Evolutionary conservation across 2,329 filamentous ascomycete species (phyloP).

Genomic region (Elsinoe arachidis): DNA sequence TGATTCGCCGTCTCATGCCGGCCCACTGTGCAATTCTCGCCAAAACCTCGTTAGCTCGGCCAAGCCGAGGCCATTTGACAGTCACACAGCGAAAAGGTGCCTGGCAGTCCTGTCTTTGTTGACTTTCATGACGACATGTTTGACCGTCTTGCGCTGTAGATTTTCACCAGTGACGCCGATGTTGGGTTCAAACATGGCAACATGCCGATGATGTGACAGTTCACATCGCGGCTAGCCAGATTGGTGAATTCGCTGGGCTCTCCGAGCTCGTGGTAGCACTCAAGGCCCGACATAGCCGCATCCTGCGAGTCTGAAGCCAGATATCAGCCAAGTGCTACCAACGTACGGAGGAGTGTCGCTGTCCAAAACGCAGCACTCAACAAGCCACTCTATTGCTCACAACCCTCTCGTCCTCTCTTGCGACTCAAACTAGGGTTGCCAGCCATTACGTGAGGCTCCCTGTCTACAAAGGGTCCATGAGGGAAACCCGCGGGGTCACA

Average conservation of each 20-base stretch:
- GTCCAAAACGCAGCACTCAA: neutral
- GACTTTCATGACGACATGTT: slow-evolving; percentile 7
- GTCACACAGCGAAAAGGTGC: too few relatives aligned
- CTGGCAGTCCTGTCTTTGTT: neutral
- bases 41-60: neutral
- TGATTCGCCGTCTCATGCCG: slow-evolving; percentile 9
- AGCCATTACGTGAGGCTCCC: too few relatives aligned
- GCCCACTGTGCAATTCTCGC: slow-evolving; percentile 1
- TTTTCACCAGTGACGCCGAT: slow-evolving; percentile 2
- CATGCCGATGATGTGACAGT: neutral
- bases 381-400: too few relatives aligned
- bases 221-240: too few relatives aligned
- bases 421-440: too few relatives aligned
- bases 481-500: too few relatives aligned
- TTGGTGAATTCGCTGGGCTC: too few relatives aligned
- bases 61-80: neutral
- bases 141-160: neutral
- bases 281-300: neutral
- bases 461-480: too few relatives aligned
- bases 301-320: neutral
- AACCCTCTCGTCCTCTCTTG: too few relatives aligned
- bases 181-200: neutral
- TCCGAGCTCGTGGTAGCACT: neutral
- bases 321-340: neutral
- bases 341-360: neutral